Evolutionary conservation across 2,329 filamentous ascomycete genomes (phyloP).

Genomic region (Nannizziopsis arthrosporioides): DNA sequence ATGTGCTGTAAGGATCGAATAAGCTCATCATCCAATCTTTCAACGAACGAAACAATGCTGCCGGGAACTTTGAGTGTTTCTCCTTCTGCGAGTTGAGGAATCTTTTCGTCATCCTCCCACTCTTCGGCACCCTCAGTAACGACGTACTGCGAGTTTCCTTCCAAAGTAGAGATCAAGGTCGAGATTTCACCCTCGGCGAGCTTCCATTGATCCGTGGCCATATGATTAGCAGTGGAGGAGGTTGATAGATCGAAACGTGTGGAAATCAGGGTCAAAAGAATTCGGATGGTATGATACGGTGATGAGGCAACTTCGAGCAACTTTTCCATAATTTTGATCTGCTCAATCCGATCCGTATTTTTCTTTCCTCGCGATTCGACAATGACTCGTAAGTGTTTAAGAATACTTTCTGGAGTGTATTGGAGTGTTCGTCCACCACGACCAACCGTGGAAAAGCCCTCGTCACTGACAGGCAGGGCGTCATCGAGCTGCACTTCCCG

Average conservation of each 20-base stretch:
- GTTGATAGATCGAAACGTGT: conserved; percentile 88
- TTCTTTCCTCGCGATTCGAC: conserved; percentile 96
- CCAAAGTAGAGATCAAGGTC: conserved; percentile 64
- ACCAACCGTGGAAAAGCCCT: conserved; percentile 80
- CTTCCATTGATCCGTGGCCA: conserved; percentile 97
- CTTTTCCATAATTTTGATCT: conserved; percentile 97
- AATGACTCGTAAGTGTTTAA: conserved; percentile 89
- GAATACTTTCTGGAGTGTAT: conserved; percentile 94
- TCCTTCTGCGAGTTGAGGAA: conserved; percentile 57
- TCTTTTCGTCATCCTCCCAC: conserved; percentile 98
- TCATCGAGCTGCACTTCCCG: conserved; percentile 34
- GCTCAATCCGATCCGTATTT: conserved; percentile 89
- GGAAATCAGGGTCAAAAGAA: conserved; percentile 81
- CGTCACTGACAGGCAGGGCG: conserved; percentile 47
- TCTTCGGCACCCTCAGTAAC: conserved; percentile 89
- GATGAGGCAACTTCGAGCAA: conserved; percentile 76
- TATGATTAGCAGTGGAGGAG: conserved; percentile 59
- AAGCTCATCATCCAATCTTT: conserved; percentile 93
- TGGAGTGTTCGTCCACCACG: conserved; percentile 78
- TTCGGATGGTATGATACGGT: conserved; percentile 87
- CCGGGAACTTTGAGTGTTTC: conserved; percentile 85
- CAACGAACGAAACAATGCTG: conserved; percentile 85
- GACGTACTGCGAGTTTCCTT: conserved; percentile 66
- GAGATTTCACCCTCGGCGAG: conserved; percentile 77
- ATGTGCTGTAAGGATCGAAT: conserved; percentile 94